Evolutionary conservation across 805 yeast genomes (phyloP).

Genomic region (Brettanomyces nanus): DNA sequence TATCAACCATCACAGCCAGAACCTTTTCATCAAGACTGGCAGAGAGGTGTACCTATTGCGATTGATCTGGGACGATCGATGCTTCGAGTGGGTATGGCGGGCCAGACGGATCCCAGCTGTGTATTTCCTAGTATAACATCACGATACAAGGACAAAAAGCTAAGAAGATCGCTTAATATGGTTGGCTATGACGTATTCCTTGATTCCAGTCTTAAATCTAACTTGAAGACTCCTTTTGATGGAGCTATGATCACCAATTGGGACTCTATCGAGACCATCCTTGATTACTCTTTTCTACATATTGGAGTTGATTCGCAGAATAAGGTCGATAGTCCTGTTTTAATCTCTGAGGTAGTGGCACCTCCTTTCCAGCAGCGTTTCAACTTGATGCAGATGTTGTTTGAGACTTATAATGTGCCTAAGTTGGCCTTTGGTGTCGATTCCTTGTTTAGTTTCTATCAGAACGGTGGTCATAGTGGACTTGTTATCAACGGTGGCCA

Average conservation of each 20-base stretch:
- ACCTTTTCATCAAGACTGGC: conserved; percentile 41
- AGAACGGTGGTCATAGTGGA: conserved; percentile 54
- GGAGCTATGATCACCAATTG: conserved; percentile 84
- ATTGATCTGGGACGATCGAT: conserved; percentile 73
- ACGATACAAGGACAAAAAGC: conserved; percentile 69
- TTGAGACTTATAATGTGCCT: conserved; percentile 76
- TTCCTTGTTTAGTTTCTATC: conserved; percentile 66
- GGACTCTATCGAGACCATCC: conserved; percentile 77
- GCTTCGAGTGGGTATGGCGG: conserved; percentile 53
- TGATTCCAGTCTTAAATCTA: conserved; percentile 61
- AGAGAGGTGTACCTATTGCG: conserved; percentile 64
- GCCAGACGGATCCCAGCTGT: conserved; percentile 40
- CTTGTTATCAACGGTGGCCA: conserved; percentile 78
- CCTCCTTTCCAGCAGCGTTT: conserved; percentile 62
- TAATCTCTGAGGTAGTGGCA: conserved; percentile 73
- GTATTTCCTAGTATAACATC: conserved; percentile 64
- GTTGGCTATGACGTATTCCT: conserved; percentile 77
- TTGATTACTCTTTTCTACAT: conserved; percentile 80
- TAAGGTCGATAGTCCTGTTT: conserved; percentile 65
- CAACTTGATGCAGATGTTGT: conserved; percentile 72
- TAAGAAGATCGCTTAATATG: conserved; percentile 52
- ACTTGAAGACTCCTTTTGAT: conserved; percentile 76
- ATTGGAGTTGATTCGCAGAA: conserved; percentile 53
- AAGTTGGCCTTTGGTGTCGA: conserved; percentile 77
- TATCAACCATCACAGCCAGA: conserved; percentile 31